These are phyloP conservation scores for Xylariaceae sp. DNA, from an alignment of 2,329 filamentous ascomycete species.

Conservation along the genomic window DNA sequence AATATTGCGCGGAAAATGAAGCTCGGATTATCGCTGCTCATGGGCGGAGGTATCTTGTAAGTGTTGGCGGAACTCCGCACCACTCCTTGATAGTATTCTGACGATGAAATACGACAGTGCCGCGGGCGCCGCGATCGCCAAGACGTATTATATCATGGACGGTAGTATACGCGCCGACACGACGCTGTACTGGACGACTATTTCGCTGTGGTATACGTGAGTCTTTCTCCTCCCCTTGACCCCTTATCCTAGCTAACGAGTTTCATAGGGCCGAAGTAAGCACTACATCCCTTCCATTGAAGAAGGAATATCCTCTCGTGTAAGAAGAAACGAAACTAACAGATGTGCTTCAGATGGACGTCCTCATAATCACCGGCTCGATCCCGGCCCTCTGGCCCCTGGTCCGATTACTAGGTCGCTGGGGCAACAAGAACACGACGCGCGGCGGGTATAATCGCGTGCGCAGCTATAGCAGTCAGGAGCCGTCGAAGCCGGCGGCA, in stretches of 20 bases:
- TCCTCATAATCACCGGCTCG: conserved; percentile 14
- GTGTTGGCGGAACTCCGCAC: too few species aligned
- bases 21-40: conserved; percentile 6
- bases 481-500: background rate
- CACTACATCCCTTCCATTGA: background rate
- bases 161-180: background rate
- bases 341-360: conserved; percentile 10
- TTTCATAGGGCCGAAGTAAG: conserved; percentile 10
- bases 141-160: conserved; percentile 9
- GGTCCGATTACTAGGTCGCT: conserved; percentile 1
- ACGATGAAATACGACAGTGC: background rate
- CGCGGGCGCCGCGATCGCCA: conserved; percentile 9
- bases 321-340: background rate
- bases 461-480: background rate
- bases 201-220: conserved; percentile 14
- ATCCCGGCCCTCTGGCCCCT: conserved; percentile 13
- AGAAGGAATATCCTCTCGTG: background rate
- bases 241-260: background rate
- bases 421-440: background rate
- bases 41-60: conserved; percentile 14
- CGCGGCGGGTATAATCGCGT: conserved; percentile 3
- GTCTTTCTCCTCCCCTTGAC: background rate
- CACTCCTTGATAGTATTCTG: background rate
- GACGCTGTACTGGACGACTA: conserved; percentile 10
- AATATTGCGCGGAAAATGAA: conserved; percentile 10